Percentiles rank a stretch among this genome's conserved stretches.
Conservation (phyloP, 1,284 basidiomycete species). For the Apiotrichum mycotoxinovorans region DNA sequence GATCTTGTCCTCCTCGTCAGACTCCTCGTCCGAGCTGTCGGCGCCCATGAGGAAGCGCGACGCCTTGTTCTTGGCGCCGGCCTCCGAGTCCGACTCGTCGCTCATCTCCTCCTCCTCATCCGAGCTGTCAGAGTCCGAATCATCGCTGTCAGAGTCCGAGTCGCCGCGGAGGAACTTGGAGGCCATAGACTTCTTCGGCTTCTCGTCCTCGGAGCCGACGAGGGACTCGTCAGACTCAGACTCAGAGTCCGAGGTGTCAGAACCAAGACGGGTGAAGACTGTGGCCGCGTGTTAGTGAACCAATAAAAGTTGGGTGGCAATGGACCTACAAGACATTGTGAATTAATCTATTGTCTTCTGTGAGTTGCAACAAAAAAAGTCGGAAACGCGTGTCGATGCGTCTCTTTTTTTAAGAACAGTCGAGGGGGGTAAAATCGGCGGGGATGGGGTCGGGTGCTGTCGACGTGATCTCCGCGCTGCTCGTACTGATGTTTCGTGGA, state of each 20-base stretch:
- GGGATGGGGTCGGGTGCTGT: neutral
- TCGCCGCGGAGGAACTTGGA: slow-evolving; percentile 40
- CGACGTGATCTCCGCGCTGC: neutral
- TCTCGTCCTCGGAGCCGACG: slow-evolving; percentile 38
- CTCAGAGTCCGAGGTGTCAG: slow-evolving; percentile 38
- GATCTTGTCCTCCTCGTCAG: slow-evolving; percentile 48
- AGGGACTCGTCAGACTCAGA: slow-evolving; percentile 48
- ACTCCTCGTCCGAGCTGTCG: slow-evolving; percentile 43
- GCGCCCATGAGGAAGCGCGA: slow-evolving; percentile 48
- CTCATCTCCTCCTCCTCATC: slow-evolving; percentile 39
- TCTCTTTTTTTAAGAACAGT: neutral
- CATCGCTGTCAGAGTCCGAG: slow-evolving; percentile 28
- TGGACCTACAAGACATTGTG: slow-evolving; percentile 3
- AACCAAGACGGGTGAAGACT: slow-evolving; percentile 39
- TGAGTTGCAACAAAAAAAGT: neutral
- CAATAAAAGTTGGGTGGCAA: neutral
- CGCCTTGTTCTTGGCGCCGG: slow-evolving; percentile 21
- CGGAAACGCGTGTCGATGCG: neutral
- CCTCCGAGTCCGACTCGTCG: slow-evolving; percentile 33
- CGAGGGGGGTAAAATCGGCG: neutral
- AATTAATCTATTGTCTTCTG: neutral
- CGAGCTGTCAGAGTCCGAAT: slow-evolving; percentile 25
- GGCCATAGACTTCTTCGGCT: slow-evolving; percentile 26
- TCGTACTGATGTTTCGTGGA: neutral
- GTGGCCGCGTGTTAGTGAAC: neutral